Evolutionary conservation across 495 filamentous ascomycete genomes (phyloP).

Genomic region (Neurospora sp.): DNA sequence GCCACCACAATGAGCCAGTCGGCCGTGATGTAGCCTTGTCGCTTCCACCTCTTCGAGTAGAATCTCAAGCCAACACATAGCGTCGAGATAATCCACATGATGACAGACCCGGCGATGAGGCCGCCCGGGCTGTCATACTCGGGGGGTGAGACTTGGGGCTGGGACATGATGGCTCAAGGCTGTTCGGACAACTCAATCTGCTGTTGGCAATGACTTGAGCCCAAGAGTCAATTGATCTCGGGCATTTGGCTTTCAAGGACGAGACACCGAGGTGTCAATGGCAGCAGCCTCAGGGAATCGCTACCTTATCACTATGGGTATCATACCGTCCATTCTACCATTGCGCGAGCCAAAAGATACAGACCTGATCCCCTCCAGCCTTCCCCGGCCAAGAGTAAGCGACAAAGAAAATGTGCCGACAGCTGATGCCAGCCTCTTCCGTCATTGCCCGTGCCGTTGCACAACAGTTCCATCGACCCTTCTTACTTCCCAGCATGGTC

Average conservation of each 20-base stretch:
- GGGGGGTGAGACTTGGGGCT: neutral
- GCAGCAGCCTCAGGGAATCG: neutral
- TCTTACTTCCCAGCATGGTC: neutral
- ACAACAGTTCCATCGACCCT: neutral
- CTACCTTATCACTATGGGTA: neutral
- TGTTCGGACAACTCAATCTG: neutral
- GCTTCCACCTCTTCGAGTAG: slow-evolving; percentile 6
- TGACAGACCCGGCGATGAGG: slow-evolving; percentile 2
- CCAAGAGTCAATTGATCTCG: neutral
- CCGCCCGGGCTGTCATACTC: slow-evolving; percentile 6
- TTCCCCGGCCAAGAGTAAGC: neutral
- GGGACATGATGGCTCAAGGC: neutral
- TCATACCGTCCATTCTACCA: neutral
- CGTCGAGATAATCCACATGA: slow-evolving; percentile 2
- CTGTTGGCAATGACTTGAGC: neutral
- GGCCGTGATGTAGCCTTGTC: slow-evolving; percentile 2
- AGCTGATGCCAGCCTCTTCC: neutral
- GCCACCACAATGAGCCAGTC: slow-evolving; percentile 7
- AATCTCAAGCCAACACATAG: slow-evolving; percentile 5
- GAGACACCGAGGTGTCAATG: neutral
- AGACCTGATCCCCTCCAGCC: neutral
- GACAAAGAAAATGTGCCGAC: neutral
- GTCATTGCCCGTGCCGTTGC: neutral
- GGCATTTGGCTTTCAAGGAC: neutral
- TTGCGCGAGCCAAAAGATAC: neutral